Evolutionary conservation across 2,329 filamentous ascomycete species (phyloP), one percentile per base, ranked within the genome.

Genomic region (Ascochyta lentis): DNA sequence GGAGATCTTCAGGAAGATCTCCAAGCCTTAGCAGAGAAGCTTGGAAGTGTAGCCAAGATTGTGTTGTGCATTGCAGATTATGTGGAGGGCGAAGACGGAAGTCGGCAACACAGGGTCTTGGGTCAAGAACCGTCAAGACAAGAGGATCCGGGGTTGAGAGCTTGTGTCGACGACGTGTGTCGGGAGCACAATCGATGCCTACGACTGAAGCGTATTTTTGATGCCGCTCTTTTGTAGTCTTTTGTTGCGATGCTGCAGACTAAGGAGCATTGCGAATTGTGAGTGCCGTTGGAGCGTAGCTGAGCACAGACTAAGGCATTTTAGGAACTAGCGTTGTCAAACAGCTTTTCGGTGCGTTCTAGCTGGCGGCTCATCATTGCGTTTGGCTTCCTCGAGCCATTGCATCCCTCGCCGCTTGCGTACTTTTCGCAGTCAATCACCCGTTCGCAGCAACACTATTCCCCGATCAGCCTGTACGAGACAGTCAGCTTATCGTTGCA

Each of bases 101-200:
- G 55, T 56, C 58, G 57, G 60, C 58, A 60, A 13, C 33, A 31
- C 26, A 48, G 24, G 15, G 57, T 49, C 57, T 63, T 56, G 57
- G 54, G 23, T 45, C 46, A 45, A 54, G 52, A 49, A 37, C 10
- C 9, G 40, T 42, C 37, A 50, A 56, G 53, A 47, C 46, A 19
- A 16, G 8, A 53, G n/a, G 37, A 42, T 53, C 43, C 19, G 47
- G 39, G 45, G 40, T 6, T 10, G 37, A 27, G 52, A 63, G 60
- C 57, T 63, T 63, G 43, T 54, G n/a, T 54, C 37, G 9, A 63
- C 60, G 35, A 58, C 54, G 7, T 27, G 47, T 34, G 24, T 35
- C 24, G 37, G 27, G 6, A 41, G 4, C 10, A 16, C 6, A 9
- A 15, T 24, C 6, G 13, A 41, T 19, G 3, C 7, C 9, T 5